phyloP scores from a whole-genome alignment of 139 green algal species.

The Protoeuglena noctilucae region DNA sequence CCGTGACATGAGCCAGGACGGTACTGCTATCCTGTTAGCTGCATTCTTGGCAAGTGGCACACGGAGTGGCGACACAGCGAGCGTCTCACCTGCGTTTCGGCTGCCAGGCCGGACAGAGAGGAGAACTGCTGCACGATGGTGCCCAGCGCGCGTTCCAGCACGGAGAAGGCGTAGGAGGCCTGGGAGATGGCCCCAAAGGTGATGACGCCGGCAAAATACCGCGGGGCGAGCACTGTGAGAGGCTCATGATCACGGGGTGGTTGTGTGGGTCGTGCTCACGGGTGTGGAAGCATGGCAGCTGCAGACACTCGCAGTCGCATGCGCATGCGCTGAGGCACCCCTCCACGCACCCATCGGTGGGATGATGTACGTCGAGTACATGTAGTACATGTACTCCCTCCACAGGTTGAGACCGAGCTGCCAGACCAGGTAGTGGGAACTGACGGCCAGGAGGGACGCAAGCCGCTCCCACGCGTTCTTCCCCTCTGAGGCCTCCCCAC shows the following conservation, averaged over 20 bases:
- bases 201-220: conserved; percentile 49
- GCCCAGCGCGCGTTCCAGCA: conserved; percentile 36
- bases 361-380: conserved; percentile 61
- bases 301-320: too few species aligned
- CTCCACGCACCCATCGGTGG: conserved; percentile 43
- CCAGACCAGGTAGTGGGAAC: conserved; percentile 23
- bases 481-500: conserved; percentile 7
- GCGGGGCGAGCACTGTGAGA: conserved; percentile 36
- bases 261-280: neutral
- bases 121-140: conserved; percentile 33
- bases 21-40: too few species aligned
- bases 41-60: too few species aligned
- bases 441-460: conserved; percentile 12
- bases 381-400: conserved; percentile 37
- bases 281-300: neutral
- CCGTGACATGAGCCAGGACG: too few species aligned
- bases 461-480: conserved; percentile 10
- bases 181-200: conserved; percentile 58
- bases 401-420: conserved; percentile 39
- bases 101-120: conserved; percentile 38
- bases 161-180: conserved; percentile 30
- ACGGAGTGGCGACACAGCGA: too few species aligned
- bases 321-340: neutral
- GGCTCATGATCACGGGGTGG: neutral
- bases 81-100: conserved; percentile 48